phyloP scores from a whole-genome alignment of 2,329 filamentous ascomycete genomes.

The Tothia fuscella region DNA sequence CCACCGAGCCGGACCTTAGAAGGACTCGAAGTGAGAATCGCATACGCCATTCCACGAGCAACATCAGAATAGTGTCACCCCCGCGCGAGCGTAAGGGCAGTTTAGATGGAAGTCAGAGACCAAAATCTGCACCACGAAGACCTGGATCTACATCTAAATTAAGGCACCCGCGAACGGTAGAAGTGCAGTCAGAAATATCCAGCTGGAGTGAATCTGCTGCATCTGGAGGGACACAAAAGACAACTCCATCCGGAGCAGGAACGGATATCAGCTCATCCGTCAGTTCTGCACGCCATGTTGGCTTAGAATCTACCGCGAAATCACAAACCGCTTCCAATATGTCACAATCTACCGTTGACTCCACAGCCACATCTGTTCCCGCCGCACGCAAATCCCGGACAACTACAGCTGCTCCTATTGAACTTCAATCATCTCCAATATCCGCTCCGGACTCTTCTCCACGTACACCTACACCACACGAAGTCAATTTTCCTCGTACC shows the following conservation, averaged over 20 bases:
- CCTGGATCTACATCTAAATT: constrained; percentile 5
- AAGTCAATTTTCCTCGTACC: constrained; percentile 25
- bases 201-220: not conserved
- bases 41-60: constrained; percentile 16
- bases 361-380: constrained; percentile 34
- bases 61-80: constrained; percentile 6
- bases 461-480: constrained; percentile 30
- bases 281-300: not conserved
- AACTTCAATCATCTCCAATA: constrained; percentile 28
- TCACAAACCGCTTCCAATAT: constrained; percentile 28
- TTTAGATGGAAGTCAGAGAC: not conserved
- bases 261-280: constrained; percentile 1
- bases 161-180: not conserved
- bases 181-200: not conserved
- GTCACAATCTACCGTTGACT: constrained; percentile 30
- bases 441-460: constrained; percentile 34
- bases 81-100: constrained; percentile 4
- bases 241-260: not conserved
- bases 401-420: constrained; percentile 21
- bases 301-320: constrained; percentile 16
- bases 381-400: constrained; percentile 16
- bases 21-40: constrained; percentile 33
- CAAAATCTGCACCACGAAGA: constrained; percentile 1
- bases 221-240: not conserved
- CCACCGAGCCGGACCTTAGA: constrained; percentile 30